Evolutionary conservation across 306 rosid genomes (phyloP).

Genomic region (Rosa rugosa): DNA sequence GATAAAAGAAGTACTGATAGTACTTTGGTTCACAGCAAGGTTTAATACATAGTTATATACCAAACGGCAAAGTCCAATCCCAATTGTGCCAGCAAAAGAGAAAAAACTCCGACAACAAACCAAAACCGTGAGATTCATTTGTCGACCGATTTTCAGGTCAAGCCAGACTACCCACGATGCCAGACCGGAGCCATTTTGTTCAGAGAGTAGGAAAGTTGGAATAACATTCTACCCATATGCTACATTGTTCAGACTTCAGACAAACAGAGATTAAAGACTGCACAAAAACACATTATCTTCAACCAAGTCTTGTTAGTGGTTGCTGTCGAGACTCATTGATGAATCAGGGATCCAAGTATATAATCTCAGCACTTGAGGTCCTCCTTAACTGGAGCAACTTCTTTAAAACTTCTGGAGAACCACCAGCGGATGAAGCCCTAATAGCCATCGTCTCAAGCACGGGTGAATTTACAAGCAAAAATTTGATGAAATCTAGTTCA

Average conservation of each 20-base stretch:
- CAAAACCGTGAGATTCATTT: no score
- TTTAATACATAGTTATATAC: no score
- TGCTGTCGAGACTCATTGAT: background rate
- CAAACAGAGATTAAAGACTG: background rate
- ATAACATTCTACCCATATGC: background rate
- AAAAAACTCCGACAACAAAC: background rate
- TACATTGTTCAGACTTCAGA: no score
- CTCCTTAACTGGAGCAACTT: conserved; percentile 48
- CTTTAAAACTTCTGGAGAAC: conserved; percentile 31
- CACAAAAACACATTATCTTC: no score
- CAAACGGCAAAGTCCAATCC: no score
- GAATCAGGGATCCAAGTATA: conserved; percentile 37
- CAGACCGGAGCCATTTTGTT: no score
- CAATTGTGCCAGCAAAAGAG: no score
- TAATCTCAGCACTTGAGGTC: conserved; percentile 48
- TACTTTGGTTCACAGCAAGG: no score
- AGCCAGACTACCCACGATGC: no score
- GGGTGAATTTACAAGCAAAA: conserved; percentile 43
- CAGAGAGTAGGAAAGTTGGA: no score
- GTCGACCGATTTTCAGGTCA: no score
- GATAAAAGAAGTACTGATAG: background rate
- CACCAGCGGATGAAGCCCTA: conserved; percentile 27
- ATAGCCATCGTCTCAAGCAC: conserved; percentile 51
- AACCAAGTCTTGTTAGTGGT: no score
- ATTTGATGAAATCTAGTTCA: conserved; percentile 51